Evolutionary conservation across 169 alveolate genomes (phyloP).

Genomic region (Cryptosporidium felis): DNA sequence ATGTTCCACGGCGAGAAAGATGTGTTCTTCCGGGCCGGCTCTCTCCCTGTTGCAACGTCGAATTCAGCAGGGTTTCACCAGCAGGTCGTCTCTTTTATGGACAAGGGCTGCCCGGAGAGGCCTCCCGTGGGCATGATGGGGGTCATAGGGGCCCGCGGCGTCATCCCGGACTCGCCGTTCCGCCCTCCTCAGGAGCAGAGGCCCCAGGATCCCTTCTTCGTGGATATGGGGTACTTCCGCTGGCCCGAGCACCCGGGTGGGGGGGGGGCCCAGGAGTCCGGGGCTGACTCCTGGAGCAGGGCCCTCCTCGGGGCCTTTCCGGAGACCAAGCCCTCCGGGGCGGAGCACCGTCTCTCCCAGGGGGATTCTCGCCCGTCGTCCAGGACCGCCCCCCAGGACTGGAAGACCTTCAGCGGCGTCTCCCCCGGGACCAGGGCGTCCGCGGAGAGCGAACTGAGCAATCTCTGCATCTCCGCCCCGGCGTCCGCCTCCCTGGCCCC

Average conservation of each 20-base stretch:
- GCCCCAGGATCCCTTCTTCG: background rate
- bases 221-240: background rate
- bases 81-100: background rate
- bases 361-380: background rate
- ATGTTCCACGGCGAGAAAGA: constrained; percentile 12
- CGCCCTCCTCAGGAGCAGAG: no score
- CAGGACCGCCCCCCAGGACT: background rate
- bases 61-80: constrained; percentile 48
- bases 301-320: background rate
- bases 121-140: background rate
- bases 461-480: no score
- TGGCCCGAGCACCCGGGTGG: constrained; percentile 11
- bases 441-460: no score
- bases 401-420: background rate
- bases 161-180: background rate
- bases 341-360: background rate
- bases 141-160: background rate
- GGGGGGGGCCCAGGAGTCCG: background rate
- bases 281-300: background rate
- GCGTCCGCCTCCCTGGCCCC: no score
- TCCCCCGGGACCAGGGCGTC: no score
- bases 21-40: background rate
- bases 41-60: constrained; percentile 54
- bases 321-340: no score
- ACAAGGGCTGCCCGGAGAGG: background rate